Base-by-base conservation (phyloP, 306 rosid genomes). In the Delonix regia region DNA sequence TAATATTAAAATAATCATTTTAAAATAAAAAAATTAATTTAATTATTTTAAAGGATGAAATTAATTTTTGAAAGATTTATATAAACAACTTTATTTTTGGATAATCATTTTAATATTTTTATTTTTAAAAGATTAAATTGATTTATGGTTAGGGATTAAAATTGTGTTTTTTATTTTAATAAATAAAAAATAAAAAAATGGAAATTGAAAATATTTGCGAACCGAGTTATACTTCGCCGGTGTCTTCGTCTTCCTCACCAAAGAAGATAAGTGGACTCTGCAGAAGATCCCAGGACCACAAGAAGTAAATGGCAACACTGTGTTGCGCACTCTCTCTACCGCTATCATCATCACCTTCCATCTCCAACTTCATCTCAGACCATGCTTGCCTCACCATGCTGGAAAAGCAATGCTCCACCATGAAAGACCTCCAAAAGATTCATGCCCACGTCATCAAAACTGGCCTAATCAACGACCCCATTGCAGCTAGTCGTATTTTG, bases 381-480 rank as follows among this genome's bases (percentile, higher is more conserved):
- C 87, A 86, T 25, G 88, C 92, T 74, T 86, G 80, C 88, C 92
- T 90, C 33, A 81, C 86, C 80, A 76, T 94, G 89, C 89, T 90
- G 16, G 95, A 90, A 64, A 88, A 74, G 0, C 87, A 81, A 53
- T 90, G 97, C 79, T n/a, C 85, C 83, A 84, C 87, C 91, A 90
- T 92, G 95, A 92, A 80, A 77, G 90, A 94, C 86, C 89, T 94
- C 66, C 79, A 77, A 44, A 76, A 83, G 81, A 47, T 92, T 14
- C 91, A 90, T 68, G 83, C 92, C 47, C 94, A 82, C 57, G 75
- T 88, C 60, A 87, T 90, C 87, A 92, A 92, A 92, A 86, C 93
- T 24, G 95, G 95, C 77, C 85, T 88, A 19, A 71, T 82, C 80
- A 83, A 61, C 9, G 72, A 89, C 76, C 62, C 82, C 21, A 28